These are phyloP conservation scores for Brassica nigra DNA, from an alignment of 345 rosid genomes.

Conservation along the genomic window DNA sequence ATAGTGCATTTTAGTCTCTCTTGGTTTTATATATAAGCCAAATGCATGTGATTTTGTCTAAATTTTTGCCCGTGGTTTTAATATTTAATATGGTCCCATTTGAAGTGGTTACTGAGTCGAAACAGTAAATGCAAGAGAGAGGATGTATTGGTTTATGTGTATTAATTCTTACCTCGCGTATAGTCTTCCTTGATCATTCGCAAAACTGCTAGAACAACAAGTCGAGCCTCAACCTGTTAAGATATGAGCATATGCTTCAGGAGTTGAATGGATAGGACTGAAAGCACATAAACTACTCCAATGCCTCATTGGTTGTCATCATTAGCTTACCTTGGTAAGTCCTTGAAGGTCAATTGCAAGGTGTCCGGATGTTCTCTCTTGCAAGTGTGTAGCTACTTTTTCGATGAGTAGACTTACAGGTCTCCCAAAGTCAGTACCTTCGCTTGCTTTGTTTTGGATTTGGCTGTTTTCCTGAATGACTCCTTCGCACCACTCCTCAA, in stretches of 20 bases:
- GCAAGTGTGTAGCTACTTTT: slow-evolving; percentile 77
- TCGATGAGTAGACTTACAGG: slow-evolving; percentile 69
- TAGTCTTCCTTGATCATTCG: slow-evolving; percentile 88
- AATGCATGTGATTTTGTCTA: slow-evolving; percentile 1
- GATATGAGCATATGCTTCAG: slow-evolving; percentile 18
- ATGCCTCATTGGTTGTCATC: slow-evolving; percentile 3
- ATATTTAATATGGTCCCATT: not conserved
- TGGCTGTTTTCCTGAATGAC: slow-evolving; percentile 58
- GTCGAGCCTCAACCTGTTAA: slow-evolving; percentile 87
- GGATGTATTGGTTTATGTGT: not conserved
- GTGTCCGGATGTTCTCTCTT: slow-evolving; percentile 54
- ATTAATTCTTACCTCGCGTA: slow-evolving; percentile 48
- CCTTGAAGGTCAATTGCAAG: slow-evolving; percentile 77
- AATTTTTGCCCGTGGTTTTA: not conserved
- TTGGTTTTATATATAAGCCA: not conserved
- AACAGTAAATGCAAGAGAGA: not conserved
- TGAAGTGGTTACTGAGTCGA: not conserved
- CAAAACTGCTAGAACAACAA: slow-evolving; percentile 84
- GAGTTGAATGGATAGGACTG: slow-evolving; percentile 17
- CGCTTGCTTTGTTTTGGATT: slow-evolving; percentile 41
- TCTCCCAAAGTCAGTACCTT: slow-evolving; percentile 47
- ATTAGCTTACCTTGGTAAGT: slow-evolving; percentile 62
- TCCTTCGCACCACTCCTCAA: slow-evolving; percentile 98
- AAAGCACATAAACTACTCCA: slow-evolving; percentile 11
- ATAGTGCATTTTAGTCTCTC: slow-evolving; percentile 2